Evolutionary conservation across 257 asterid genomes (phyloP), one percentile per base, ranked within the genome.

Genomic region (Lavandula angustifolia): DNA sequence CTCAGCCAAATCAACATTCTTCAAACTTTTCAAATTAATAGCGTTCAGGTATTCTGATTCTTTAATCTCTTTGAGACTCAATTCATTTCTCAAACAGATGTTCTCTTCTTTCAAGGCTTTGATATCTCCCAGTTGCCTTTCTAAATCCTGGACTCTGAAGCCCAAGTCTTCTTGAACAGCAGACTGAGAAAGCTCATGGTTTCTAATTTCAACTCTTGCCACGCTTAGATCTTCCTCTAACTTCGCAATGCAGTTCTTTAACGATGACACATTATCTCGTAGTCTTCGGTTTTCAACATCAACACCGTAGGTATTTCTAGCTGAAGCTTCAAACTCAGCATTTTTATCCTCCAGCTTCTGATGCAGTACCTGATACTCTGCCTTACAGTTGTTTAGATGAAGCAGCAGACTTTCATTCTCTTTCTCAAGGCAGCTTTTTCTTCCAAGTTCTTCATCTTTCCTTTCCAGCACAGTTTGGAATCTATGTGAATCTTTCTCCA

Each of bases 271-370:
- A 11, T 65, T 54, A 22, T 75, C 80, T 66, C 49, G 73, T 53
- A 83, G 67, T 35, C 70, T 68, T 4, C 64, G 62, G 49, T 81
- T 82, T 72, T 79, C 88, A 27, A 11, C 50, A 41, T 38, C 80
- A 73, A 69, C 50, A 32, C 54, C 62, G 31, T 54, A 62, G 66
- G 18, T 58, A 54, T 59, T 60, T 51, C 67, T 73, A 54, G 69
- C 60, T 34, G 80, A 78, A 42, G 79, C 64, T 46, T 84, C 82
- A 54, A 74, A 61, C 12, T 75, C 80, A 54, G 54, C 62, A 62
- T 73, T 79, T 59, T 67, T 79, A 14, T 59, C 76, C 75, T 85
- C 87, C 79, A 85, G 77, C 58, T 82, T 83, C 74, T 76, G 87
- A 53, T 79, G 61, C 59, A 87, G 74, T 52, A 44, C 72, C 68